Conservation (phyloP, 805 yeast genomes). For the Saturnispora hagleri region DNA sequence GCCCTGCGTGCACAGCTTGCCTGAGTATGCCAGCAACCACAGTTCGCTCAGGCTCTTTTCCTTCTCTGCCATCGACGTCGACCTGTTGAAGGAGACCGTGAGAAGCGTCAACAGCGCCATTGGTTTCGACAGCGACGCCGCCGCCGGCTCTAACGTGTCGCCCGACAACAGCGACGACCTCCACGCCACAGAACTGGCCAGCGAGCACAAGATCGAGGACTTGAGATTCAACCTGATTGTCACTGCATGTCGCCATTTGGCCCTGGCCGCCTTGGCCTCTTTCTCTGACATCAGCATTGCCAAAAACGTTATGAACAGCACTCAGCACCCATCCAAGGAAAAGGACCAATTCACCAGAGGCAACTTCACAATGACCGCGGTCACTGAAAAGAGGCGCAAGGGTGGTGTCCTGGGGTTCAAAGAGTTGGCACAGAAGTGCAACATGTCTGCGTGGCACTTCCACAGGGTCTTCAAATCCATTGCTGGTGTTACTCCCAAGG, state of each 20-base stretch:
- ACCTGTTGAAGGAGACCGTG: conserved; percentile 41
- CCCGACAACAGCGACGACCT: not conserved
- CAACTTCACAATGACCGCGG: conserved; percentile 6
- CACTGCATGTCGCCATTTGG: conserved; percentile 76
- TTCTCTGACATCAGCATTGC: conserved; percentile 10
- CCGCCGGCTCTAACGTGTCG: not conserved
- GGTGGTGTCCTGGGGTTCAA: conserved; percentile 79
- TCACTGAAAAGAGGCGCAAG: conserved; percentile 36
- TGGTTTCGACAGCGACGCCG: conserved; percentile 32
- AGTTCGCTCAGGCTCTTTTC: conserved; percentile 12
- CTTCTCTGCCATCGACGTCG: conserved; percentile 37
- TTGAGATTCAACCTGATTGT: conserved; percentile 46
- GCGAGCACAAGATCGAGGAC: not conserved
- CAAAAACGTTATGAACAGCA: not conserved
- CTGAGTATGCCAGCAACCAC: conserved; percentile 26
- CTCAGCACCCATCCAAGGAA: not conserved
- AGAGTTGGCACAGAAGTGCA: conserved; percentile 77
- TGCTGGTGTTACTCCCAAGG: conserved; percentile 81
- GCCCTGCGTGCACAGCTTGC: conserved; percentile 50
- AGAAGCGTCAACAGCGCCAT: conserved; percentile 45
- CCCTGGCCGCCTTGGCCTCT: conserved; percentile 52
- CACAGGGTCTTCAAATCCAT: conserved; percentile 83
- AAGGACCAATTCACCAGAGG: conserved; percentile 2
- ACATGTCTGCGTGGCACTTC: conserved; percentile 86
- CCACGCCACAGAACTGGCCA: not conserved